Evolutionary conservation across 1,284 basidiomycete genomes (phyloP), one percentile per base, ranked within the genome.

Genomic region (Omphalotus olearius): DNA sequence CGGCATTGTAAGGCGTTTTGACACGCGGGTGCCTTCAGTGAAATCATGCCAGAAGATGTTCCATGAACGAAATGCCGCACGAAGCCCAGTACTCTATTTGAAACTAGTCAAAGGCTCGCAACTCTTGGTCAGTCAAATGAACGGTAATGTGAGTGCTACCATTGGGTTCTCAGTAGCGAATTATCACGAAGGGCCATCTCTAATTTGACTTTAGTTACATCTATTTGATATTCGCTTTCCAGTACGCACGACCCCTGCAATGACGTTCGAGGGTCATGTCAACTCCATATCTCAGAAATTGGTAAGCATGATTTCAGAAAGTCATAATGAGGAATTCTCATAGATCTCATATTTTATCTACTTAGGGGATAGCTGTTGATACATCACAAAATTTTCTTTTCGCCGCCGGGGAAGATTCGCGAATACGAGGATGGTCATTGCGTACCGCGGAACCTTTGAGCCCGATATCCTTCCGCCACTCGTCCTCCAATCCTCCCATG

Each of bases 391-490:
- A 83, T 44, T 82, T 86, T 56, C 60, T 93, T 13, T 91, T 91
- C 59, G 82, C 82, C 3, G 84, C 83, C 0, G 89, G 88, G 3
- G 75, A 83, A 63, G 80, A 85, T 71, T 60, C 74, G 58, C 66
- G 75, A 57, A 70, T 88, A 64, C 73, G 83, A 23, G 76, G 74
- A 1, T 90, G 87, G 87, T 85, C 83, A 2, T 61, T 89, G 5
- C 70, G 64, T 5, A 77, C 74, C 3, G 86, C 85, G 5, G 64
- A 66, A 10, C 66, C 69, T 6, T 62, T 82, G 10, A 17, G 23
- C 38, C 9, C 18, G 18, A 18, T 28, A 45, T 40, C 11, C 23
- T n/a, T 11, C 50, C 40, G 23, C 44, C 4, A 17, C 11, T 5
- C 18, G 14, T 6, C 38, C 17, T 18, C 16, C 17, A 10, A 23